These are phyloP conservation scores for Penicillium sp. DNA, from an alignment of 2,329 filamentous ascomycete species.

Conservation along the genomic window DNA sequence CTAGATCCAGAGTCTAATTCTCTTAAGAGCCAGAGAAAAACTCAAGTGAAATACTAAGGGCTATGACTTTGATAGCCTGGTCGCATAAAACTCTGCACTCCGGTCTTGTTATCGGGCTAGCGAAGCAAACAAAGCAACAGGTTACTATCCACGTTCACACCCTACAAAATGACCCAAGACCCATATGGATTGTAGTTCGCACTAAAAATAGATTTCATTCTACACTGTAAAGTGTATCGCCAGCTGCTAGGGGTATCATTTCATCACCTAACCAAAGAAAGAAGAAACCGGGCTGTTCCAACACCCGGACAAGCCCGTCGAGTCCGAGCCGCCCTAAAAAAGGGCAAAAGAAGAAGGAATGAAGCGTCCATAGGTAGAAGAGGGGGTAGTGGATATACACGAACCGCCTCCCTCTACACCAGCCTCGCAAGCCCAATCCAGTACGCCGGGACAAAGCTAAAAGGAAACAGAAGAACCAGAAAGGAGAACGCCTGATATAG, in stretches of 20 bases:
- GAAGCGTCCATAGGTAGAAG: no score
- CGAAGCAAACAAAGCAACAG: no score
- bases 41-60: no score
- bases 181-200: background rate
- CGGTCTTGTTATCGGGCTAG: no score
- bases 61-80: no score
- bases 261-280: constrained; percentile 26
- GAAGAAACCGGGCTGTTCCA: constrained; percentile 20
- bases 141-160: no score
- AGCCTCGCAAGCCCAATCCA: constrained; percentile 11
- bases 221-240: constrained; percentile 15
- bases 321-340: constrained; percentile 6
- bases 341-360: background rate
- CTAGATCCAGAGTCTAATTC: no score
- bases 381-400: background rate
- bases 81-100: no score
- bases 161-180: background rate
- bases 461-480: background rate
- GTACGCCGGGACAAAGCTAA: background rate
- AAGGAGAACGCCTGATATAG: constrained; percentile 11
- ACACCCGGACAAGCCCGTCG: constrained; percentile 3
- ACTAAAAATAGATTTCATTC: constrained; percentile 11
- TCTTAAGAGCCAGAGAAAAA: no score
- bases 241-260: constrained; percentile 34
- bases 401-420: constrained; percentile 17